These are phyloP conservation scores for Nematocida displodere DNA, from an alignment of 371 early-diverging fungal genomes.

Conservation along the genomic window DNA sequence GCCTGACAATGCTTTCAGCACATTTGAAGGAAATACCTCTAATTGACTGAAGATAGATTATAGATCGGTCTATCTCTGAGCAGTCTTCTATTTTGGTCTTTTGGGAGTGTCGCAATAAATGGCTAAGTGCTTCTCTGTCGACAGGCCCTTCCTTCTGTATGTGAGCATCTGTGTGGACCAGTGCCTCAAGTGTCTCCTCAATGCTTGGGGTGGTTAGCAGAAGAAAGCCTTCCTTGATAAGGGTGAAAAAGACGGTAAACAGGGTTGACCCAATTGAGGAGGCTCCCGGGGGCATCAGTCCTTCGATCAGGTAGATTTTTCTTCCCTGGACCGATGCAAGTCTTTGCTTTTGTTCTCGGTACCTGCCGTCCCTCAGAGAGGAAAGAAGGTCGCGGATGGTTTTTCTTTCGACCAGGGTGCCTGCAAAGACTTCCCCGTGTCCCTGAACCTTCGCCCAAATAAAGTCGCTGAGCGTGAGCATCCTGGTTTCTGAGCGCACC, in stretches of 20 bases:
- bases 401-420: slow-evolving; percentile 82
- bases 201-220: slow-evolving; percentile 1
- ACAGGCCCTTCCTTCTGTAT: neutral
- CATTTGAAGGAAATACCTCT: slow-evolving; percentile 21
- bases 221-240: slow-evolving; percentile 1
- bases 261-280: neutral
- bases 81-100: slow-evolving; percentile 4
- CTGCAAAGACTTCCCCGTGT: slow-evolving; percentile 70
- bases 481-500: slow-evolving; percentile 51
- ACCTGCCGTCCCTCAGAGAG: slow-evolving; percentile 86
- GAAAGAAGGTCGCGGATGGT: slow-evolving; percentile 77
- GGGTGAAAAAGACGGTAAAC: neutral
- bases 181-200: neutral
- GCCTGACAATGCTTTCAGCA: too few species aligned
- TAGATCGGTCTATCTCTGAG: neutral
- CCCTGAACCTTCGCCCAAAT: slow-evolving; percentile 55
- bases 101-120: neutral
- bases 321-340: slow-evolving; percentile 19
- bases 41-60: slow-evolving; percentile 5
- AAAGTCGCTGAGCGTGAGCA: slow-evolving; percentile 63
- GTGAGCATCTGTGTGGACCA: neutral
- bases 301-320: slow-evolving; percentile 48
- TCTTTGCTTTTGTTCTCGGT: slow-evolving; percentile 78
- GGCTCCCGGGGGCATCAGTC: neutral
- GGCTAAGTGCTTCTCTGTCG: neutral